phyloP scores from a whole-genome alignment of 352 stramenopile genomes.

The Phytophthora capsici region DNA sequence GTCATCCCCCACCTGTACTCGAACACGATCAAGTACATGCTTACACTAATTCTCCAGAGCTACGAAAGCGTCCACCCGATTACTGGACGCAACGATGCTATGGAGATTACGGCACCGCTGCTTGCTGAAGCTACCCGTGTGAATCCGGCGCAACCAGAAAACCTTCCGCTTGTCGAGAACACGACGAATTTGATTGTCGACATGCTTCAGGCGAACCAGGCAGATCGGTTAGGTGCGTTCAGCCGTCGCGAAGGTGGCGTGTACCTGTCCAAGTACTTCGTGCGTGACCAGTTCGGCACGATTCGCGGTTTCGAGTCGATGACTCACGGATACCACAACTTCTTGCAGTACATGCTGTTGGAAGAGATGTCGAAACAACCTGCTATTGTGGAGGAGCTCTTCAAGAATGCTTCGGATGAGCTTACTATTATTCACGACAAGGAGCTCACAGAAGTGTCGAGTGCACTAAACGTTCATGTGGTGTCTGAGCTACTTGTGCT shows the following conservation, averaged over 20 bases:
- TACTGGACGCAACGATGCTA: slow-evolving; percentile 86
- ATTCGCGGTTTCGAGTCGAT: slow-evolving; percentile 89
- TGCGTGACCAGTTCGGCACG: slow-evolving; percentile 88
- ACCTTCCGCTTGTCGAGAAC: slow-evolving; percentile 72
- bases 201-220: slow-evolving; percentile 89
- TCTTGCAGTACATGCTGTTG: slow-evolving; percentile 89
- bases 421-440: slow-evolving; percentile 59
- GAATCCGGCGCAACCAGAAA: slow-evolving; percentile 42
- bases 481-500: slow-evolving; percentile 71
- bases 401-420: slow-evolving; percentile 70
- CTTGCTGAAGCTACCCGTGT: slow-evolving; percentile 62
- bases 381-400: slow-evolving; percentile 69
- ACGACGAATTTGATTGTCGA: slow-evolving; percentile 81
- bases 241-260: slow-evolving; percentile 81
- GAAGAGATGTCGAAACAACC: slow-evolving; percentile 85
- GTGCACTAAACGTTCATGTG: slow-evolving; percentile 78
- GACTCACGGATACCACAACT: slow-evolving; percentile 91
- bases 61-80: slow-evolving; percentile 91
- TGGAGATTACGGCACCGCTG: slow-evolving; percentile 81
- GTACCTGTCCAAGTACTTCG: slow-evolving; percentile 90
- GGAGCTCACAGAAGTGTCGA: slow-evolving; percentile 58
- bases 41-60: slow-evolving; percentile 87
- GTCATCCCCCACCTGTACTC: slow-evolving; percentile 88
- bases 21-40: slow-evolving; percentile 92
- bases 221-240: slow-evolving; percentile 83